phyloP scores from a whole-genome alignment of 495 filamentous ascomycete genomes.

The Podospora pseudopauciseta region DNA sequence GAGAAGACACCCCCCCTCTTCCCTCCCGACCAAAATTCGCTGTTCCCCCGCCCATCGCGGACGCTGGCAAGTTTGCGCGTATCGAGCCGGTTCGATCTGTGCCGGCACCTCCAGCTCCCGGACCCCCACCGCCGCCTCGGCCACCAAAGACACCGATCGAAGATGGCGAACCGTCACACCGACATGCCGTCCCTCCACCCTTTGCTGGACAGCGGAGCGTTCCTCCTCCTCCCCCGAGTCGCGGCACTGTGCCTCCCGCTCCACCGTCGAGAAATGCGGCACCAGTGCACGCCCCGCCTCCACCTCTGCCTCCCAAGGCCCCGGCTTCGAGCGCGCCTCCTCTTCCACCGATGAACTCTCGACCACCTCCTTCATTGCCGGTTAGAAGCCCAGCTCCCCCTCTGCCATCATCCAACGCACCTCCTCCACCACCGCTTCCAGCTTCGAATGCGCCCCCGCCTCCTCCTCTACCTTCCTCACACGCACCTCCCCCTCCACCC shows the following conservation, averaged over 20 bases:
- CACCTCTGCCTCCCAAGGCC: constrained; percentile 70
- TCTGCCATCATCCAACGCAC: constrained; percentile 46
- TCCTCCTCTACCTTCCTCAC: constrained; percentile 35
- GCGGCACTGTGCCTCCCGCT: constrained; percentile 62
- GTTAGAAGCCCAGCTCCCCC: constrained; percentile 40
- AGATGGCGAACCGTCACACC: constrained; percentile 47
- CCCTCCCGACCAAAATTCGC: constrained; percentile 62
- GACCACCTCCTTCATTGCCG: constrained; percentile 41
- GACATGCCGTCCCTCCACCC: constrained; percentile 77
- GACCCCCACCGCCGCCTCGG: constrained; percentile 78
- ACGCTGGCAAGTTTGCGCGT: constrained; percentile 74
- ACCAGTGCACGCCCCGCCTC: constrained; percentile 42
- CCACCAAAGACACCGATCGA: constrained; percentile 85
- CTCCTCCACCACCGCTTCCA: constrained; percentile 44
- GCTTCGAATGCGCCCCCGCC: constrained; percentile 35
- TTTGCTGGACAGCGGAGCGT: constrained; percentile 67
- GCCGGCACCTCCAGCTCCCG: constrained; percentile 58
- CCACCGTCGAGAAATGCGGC: constrained; percentile 56
- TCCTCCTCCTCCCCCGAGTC: constrained; percentile 73
- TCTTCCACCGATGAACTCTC: constrained; percentile 49
- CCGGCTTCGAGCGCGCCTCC: constrained; percentile 58
- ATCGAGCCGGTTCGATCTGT: constrained; percentile 57
- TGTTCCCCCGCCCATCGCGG: constrained; percentile 79
- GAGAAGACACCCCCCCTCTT: constrained; percentile 53
- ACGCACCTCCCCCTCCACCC: constrained; percentile 28